Evolutionary conservation across 768 basidiomycete genomes (phyloP).

Genomic region (Pluteus cervinus): DNA sequence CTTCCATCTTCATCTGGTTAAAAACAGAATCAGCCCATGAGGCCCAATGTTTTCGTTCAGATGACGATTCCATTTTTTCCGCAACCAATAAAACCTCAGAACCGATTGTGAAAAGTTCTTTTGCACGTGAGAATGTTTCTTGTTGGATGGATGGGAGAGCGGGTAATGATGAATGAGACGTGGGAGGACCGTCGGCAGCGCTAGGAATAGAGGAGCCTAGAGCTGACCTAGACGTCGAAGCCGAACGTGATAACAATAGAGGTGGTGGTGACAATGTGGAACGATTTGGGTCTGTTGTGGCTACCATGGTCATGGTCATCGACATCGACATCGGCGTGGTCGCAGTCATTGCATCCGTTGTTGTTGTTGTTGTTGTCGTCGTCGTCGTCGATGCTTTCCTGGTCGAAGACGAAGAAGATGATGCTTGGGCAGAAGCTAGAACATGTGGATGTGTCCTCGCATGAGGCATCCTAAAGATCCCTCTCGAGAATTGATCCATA

Average conservation of each 20-base stretch:
- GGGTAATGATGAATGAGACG: constrained; percentile 8
- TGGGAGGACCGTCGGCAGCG: constrained; percentile 7
- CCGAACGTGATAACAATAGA: background rate
- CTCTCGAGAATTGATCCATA: constrained; percentile 64
- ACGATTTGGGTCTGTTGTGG: too few species aligned
- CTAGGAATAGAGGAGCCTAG: constrained; percentile 4
- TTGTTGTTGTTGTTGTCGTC: too few species aligned
- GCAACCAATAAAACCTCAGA: constrained; percentile 55
- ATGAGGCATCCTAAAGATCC: constrained; percentile 70
- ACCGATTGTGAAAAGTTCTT: constrained; percentile 58
- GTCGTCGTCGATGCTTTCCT: too few species aligned
- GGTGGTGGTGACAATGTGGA: constrained; percentile 2
- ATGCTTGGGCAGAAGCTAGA: background rate
- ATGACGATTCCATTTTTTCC: constrained; percentile 41
- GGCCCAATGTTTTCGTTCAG: constrained; percentile 51
- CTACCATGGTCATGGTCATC: too few species aligned
- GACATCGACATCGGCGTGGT: too few species aligned
- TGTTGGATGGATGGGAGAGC: constrained; percentile 12
- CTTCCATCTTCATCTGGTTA: constrained; percentile 59
- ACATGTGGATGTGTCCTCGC: constrained; percentile 10
- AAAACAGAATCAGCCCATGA: constrained; percentile 56
- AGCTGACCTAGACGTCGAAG: background rate
- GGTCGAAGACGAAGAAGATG: background rate
- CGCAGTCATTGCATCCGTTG: too few species aligned
- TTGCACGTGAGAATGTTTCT: constrained; percentile 45